Conservation (phyloP, 2,329 filamentous ascomycete genomes). For the Phaeosphaeriaceae sp. region DNA sequence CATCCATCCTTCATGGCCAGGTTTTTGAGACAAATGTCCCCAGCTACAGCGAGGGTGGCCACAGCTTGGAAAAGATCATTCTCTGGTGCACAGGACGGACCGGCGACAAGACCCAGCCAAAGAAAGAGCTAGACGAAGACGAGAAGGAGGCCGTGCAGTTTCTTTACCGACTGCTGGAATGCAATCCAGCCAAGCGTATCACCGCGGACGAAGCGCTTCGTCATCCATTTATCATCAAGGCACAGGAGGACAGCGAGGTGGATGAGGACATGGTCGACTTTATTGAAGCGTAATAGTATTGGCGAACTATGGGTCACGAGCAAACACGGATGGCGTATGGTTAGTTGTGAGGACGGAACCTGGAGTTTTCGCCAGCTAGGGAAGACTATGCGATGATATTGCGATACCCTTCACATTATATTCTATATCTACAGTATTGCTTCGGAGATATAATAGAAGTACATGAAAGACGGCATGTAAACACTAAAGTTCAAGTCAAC, state of each 20-base stretch:
- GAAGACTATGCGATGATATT: constrained; percentile 24
- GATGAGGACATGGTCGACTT: constrained; percentile 46
- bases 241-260: constrained; percentile 35
- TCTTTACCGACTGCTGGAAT: constrained; percentile 73
- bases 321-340: constrained; percentile 32
- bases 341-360: constrained; percentile 27
- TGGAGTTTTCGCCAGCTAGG: constrained; percentile 37
- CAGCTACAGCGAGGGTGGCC: constrained; percentile 84
- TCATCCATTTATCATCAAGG: constrained; percentile 69
- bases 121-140: constrained; percentile 65
- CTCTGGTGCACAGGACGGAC: constrained; percentile 89
- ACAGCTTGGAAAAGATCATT: constrained; percentile 90
- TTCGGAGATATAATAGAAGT: not conserved
- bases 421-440: constrained; percentile 11
- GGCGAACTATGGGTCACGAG: constrained; percentile 23
- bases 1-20: constrained; percentile 84
- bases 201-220: constrained; percentile 75
- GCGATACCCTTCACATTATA: constrained; percentile 42
- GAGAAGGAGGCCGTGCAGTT: constrained; percentile 78
- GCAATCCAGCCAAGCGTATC: constrained; percentile 76
- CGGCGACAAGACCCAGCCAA: constrained; percentile 55
- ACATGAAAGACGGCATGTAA: constrained; percentile 4
- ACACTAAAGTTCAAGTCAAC: constrained; percentile 4
- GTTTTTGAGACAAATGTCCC: constrained; percentile 93
- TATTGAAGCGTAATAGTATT: constrained; percentile 26